Percentiles rank a stretch among this genome's conserved stretches.
Conservation (phyloP, 768 basidiomycete genomes). For the Suillus lakei region DNA sequence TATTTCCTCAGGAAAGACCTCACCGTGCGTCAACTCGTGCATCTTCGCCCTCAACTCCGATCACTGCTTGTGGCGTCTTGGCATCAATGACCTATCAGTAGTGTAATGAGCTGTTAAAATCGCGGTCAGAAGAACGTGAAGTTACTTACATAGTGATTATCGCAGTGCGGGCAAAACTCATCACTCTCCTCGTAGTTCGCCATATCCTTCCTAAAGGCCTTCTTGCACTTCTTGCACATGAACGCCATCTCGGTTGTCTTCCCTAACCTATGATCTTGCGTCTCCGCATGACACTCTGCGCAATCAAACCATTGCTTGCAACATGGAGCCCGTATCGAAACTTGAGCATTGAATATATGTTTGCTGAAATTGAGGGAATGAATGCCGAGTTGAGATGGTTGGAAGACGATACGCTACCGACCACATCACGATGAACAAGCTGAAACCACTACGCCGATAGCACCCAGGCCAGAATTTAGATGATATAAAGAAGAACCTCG, state of each 20-base stretch:
- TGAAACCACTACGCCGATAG: not conserved
- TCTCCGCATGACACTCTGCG: constrained; percentile 91
- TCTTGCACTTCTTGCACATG: constrained; percentile 89
- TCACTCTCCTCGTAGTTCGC: constrained; percentile 90
- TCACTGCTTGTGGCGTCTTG: constrained; percentile 83
- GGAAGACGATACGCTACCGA: constrained; percentile 19
- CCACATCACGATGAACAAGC: constrained; percentile 25
- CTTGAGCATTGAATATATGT: constrained; percentile 96
- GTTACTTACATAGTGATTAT: constrained; percentile 89
- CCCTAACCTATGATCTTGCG: constrained; percentile 70
- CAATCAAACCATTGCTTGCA: constrained; percentile 99
- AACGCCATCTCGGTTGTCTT: constrained; percentile 87
- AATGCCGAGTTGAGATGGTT: not conserved
- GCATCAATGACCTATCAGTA: constrained; percentile 82
- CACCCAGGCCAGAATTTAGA: not conserved
- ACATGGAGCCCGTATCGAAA: constrained; percentile 94
- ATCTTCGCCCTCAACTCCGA: constrained; percentile 92
- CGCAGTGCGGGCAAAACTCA: constrained; percentile 97
- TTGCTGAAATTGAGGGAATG: constrained; percentile 57
- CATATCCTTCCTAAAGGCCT: constrained; percentile 98
- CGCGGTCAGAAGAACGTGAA: not conserved
- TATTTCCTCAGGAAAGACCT: constrained; percentile 24
- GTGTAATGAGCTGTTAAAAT: not conserved
- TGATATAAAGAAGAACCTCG: not conserved
- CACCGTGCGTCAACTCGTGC: constrained; percentile 86